Conservation (phyloP, 1,139 yeast species). For the Saccharomyces pastorianus region DNA sequence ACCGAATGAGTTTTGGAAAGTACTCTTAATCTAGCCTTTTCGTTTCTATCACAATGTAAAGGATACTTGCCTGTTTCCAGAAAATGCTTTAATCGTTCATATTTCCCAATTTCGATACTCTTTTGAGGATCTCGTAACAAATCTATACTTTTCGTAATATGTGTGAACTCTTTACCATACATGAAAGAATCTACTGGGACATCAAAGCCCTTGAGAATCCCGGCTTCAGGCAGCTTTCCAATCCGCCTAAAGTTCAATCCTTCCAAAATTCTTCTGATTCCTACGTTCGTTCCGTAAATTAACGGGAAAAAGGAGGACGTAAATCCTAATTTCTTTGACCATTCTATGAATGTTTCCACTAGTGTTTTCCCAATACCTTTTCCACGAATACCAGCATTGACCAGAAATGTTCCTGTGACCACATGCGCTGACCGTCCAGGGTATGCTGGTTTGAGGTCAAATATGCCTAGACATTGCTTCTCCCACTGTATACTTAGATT, state of each 20-base stretch:
- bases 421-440: conserved; percentile 91
- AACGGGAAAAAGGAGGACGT: conserved; percentile 76
- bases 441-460: conserved; percentile 76
- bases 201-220: conserved; percentile 75
- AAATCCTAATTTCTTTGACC: conserved; percentile 88
- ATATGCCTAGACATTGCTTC: conserved; percentile 79
- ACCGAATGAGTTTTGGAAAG: conserved; percentile 72
- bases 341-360: conserved; percentile 73
- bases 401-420: conserved; percentile 84
- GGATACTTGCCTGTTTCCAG: conserved; percentile 84
- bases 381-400: conserved; percentile 88
- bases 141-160: conserved; percentile 29
- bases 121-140: conserved; percentile 24
- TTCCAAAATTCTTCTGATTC: conserved; percentile 75
- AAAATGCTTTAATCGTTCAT: conserved; percentile 71
- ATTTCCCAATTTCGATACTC: conserved; percentile 33
- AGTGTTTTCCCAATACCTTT: conserved; percentile 84
- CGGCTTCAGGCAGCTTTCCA: conserved; percentile 78
- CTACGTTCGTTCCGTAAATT: conserved; percentile 80
- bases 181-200: conserved; percentile 74
- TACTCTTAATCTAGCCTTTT: conserved; percentile 75
- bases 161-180: conserved; percentile 49
- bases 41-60: conserved; percentile 69
- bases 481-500: conserved; percentile 62
- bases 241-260: conserved; percentile 67